Conservation (phyloP, 495 filamentous ascomycete species). For the Penicillium manginii region DNA sequence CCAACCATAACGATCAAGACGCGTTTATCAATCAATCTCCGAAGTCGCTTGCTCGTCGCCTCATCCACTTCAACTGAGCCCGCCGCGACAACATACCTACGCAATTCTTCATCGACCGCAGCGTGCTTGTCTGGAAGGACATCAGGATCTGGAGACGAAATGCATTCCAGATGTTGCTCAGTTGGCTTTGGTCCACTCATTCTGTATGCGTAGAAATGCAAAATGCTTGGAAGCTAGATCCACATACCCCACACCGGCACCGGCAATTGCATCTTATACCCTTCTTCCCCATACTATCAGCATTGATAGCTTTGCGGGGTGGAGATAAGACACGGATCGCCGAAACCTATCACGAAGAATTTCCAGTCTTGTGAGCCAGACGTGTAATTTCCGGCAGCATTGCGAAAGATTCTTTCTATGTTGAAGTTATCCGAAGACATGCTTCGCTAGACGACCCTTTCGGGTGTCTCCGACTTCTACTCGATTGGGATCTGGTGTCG, state of each 20-base stretch:
- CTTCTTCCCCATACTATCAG: not conserved
- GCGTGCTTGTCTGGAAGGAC: not conserved
- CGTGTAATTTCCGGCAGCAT: not conserved
- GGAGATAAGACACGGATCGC: not conserved
- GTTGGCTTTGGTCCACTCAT: constrained; percentile 4
- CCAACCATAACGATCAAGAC: constrained; percentile 38
- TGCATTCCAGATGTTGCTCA: constrained; percentile 2
- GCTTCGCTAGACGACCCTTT: not conserved
- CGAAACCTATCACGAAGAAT: not conserved
- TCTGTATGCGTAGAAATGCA: not conserved
- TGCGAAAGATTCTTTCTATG: not conserved
- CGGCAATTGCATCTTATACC: constrained; percentile 1
- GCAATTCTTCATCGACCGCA: constrained; percentile 5
- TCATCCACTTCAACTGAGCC: constrained; percentile 39
- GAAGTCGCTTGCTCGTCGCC: constrained; percentile 45
- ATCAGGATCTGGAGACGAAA: not conserved
- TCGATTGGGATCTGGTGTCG: not conserved
- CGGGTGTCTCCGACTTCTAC: not conserved
- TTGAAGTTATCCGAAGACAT: not conserved
- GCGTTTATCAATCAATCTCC: constrained; percentile 45
- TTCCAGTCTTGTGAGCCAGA: constrained; percentile 1
- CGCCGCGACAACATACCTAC: constrained; percentile 1
- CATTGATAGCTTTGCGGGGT: not conserved
- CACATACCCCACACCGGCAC: constrained; percentile 7
- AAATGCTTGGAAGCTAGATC: not conserved